A percentile compares a stretch with the other conserved stretches of the same genome.
These are phyloP conservation scores for Stachybotrys chlorohalonatus DNA, from an alignment of 2,329 filamentous ascomycete genomes.

Conservation along the genomic window DNA sequence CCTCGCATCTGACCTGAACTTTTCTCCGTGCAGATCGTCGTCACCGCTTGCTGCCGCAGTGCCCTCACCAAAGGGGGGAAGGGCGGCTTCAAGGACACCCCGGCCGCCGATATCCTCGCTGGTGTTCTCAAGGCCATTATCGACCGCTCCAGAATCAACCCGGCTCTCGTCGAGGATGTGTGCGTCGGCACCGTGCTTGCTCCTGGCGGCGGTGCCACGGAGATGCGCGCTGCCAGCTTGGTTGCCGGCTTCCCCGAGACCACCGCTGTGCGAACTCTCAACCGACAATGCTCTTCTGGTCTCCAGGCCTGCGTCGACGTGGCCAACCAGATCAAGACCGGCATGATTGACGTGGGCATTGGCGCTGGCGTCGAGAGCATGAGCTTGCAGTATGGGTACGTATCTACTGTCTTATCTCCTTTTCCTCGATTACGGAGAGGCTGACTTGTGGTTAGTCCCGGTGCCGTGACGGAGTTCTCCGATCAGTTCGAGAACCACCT, in stretches of 20 bases:
- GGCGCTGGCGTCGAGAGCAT: slow-evolving; percentile 97
- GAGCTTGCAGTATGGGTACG: slow-evolving; percentile 81
- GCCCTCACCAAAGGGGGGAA: slow-evolving; percentile 89
- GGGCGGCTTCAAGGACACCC: slow-evolving; percentile 92
- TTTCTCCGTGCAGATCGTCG: slow-evolving; percentile 55
- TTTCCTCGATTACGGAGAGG: neutral
- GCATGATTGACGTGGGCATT: slow-evolving; percentile 93
- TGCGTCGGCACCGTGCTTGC: slow-evolving; percentile 85
- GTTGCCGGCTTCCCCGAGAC: slow-evolving; percentile 84
- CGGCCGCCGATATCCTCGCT: slow-evolving; percentile 74
- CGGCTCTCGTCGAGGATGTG: slow-evolving; percentile 81
- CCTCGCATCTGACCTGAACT: slow-evolving; percentile 6
- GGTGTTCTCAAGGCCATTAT: slow-evolving; percentile 77
- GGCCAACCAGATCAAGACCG: slow-evolving; percentile 80
- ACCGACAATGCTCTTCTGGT: slow-evolving; percentile 90
- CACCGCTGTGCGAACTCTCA: slow-evolving; percentile 78
- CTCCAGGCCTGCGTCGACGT: slow-evolving; percentile 90
- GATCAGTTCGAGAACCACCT: slow-evolving; percentile 74
- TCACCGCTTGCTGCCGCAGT: slow-evolving; percentile 86
- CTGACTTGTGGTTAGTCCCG: slow-evolving; percentile 43
- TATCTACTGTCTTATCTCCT: slow-evolving; percentile 4
- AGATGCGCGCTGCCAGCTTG: slow-evolving; percentile 87
- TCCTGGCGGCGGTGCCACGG: slow-evolving; percentile 88
- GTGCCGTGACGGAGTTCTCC: slow-evolving; percentile 86
- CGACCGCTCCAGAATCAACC: slow-evolving; percentile 81